These are phyloP conservation scores for Gracilaria domingensis DNA, from an alignment of 23 red algal genomes.

Conservation along the genomic window DNA sequence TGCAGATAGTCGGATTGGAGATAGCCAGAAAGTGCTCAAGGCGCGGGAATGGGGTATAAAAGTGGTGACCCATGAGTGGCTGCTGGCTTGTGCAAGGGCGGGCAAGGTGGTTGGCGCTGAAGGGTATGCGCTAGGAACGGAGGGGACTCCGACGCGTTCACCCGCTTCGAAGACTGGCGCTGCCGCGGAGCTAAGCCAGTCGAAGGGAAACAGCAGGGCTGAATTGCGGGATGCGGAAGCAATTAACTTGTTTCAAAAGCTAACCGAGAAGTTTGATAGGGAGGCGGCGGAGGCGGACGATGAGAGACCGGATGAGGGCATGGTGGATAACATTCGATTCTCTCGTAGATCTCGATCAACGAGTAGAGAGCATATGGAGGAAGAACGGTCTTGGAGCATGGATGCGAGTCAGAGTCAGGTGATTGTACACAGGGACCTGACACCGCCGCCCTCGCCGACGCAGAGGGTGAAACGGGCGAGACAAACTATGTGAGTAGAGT, in stretches of 20 bases:
- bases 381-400: slow-evolving; percentile 59
- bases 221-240: slow-evolving; percentile 14
- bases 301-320: background rate
- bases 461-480: background rate
- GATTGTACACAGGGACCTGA: slow-evolving; percentile 73
- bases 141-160: background rate
- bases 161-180: background rate
- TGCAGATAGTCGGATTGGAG: slow-evolving; percentile 8
- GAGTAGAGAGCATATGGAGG: slow-evolving; percentile 2
- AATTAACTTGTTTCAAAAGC: slow-evolving; percentile 14
- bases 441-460: slow-evolving; percentile 53
- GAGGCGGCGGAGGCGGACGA: background rate
- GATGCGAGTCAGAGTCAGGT: slow-evolving; percentile 69
- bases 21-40: slow-evolving; percentile 41
- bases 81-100: slow-evolving; percentile 61
- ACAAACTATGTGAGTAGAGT: background rate
- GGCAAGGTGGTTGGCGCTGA: slow-evolving; percentile 48
- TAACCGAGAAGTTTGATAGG: slow-evolving; percentile 21
- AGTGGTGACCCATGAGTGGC: slow-evolving; percentile 52
- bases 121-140: slow-evolving; percentile 16
- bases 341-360: slow-evolving; percentile 26
- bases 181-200: background rate
- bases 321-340: background rate
- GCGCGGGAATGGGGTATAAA: slow-evolving; percentile 56
- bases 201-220: background rate